Evolutionary conservation across 176 grass and related monocot genomes (phyloP).

Genomic region (Triticum urartu): DNA sequence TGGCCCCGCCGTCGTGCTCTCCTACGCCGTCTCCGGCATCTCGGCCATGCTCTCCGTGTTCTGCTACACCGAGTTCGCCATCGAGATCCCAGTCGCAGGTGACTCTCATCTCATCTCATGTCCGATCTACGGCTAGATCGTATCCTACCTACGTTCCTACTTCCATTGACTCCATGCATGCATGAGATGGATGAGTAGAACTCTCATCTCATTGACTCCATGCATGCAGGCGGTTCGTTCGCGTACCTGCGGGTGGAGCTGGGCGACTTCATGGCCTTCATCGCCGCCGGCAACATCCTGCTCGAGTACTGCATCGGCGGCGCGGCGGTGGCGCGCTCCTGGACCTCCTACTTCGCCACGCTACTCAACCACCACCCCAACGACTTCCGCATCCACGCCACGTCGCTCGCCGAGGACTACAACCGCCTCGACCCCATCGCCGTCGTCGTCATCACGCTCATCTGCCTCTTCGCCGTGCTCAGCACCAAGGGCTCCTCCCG

Average conservation of each 20-base stretch:
- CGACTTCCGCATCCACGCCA: conserved; percentile 78
- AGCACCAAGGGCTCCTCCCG: conserved; percentile 87
- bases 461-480: conserved; percentile 56
- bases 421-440: conserved; percentile 77
- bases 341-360: conserved; percentile 97
- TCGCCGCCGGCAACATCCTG: conserved; percentile 75
- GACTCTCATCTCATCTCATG: neutral
- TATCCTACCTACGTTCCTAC: too few species aligned
- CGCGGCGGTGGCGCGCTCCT: conserved; percentile 60
- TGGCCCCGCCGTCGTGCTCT: conserved; percentile 84
- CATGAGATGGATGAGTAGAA: neutral
- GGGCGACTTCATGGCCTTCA: conserved; percentile 72
- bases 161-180: neutral
- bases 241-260: conserved; percentile 74
- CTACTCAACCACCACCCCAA: conserved; percentile 52
- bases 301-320: conserved; percentile 75
- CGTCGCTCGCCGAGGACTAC: conserved; percentile 54
- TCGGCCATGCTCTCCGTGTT: conserved; percentile 97
- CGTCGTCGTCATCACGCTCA: conserved; percentile 46
- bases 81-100: conserved; percentile 92
- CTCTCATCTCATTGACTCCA: too few species aligned
- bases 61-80: conserved; percentile 96
- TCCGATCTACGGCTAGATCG: neutral
- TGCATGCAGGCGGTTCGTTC: conserved; percentile 61
- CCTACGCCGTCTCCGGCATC: conserved; percentile 77